phyloP scores from a whole-genome alignment of 768 basidiomycete genomes.

The Tulasnella sp. region DNA sequence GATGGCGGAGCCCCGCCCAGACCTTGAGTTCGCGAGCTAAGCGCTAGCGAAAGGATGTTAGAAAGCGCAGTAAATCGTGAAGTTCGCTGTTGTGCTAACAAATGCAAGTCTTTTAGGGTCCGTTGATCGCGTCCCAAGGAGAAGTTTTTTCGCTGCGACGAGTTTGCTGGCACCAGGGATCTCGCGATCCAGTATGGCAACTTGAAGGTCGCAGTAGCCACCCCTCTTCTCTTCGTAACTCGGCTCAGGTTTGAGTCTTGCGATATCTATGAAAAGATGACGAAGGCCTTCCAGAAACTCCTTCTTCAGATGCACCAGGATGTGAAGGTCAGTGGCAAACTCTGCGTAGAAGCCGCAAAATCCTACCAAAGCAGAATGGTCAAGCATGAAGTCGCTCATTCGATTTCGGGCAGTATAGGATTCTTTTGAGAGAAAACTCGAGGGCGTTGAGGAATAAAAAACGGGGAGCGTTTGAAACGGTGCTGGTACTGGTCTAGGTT shows the following conservation, averaged over 20 bases:
- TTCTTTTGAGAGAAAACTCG: no score
- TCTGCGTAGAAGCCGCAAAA: no score
- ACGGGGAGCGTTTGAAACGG: no score
- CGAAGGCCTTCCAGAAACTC: not conserved
- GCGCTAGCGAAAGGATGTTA: not conserved
- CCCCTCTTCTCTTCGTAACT: not conserved
- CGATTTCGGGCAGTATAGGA: no score
- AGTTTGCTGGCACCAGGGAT: not conserved
- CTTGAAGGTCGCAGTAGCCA: not conserved
- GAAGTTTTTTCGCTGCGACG: not conserved
- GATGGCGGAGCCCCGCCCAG: not conserved
- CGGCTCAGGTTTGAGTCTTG: not conserved
- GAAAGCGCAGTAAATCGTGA: not conserved
- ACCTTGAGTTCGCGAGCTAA: conserved; percentile 2
- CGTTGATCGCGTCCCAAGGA: not conserved
- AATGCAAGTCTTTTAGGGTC: not conserved
- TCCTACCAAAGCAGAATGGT: no score
- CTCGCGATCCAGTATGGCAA: not conserved
- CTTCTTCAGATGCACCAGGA: not conserved
- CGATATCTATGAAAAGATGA: not conserved
- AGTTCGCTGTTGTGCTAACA: not conserved
- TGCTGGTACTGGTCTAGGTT: no score
- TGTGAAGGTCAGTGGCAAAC: no score
- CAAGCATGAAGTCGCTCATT: no score
- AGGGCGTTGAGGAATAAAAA: no score